Percentiles rank a stretch among this genome's conserved stretches.
These are phyloP conservation scores for Erythrophleum ivorense DNA, from an alignment of 331 rosid species.

Conservation along the genomic window DNA sequence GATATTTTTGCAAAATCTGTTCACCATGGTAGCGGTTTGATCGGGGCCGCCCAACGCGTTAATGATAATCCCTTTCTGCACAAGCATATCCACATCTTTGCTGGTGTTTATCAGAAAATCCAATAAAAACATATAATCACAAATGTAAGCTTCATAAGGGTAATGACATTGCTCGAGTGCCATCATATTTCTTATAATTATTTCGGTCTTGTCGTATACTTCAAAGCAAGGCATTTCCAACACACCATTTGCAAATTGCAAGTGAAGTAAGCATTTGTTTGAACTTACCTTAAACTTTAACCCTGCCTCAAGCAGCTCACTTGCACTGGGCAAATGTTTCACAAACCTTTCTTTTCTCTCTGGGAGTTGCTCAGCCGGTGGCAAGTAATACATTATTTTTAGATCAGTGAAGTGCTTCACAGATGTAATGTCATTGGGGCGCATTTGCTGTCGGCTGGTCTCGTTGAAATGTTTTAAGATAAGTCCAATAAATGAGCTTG, in stretches of 20 bases:
- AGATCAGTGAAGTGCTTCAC: too few species aligned
- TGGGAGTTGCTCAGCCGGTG: neutral
- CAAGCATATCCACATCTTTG: constrained; percentile 30
- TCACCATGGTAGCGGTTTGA: constrained; percentile 35
- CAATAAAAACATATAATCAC: neutral
- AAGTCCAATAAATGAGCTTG: too few species aligned
- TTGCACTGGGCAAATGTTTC: constrained; percentile 35
- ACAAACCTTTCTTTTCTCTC: constrained; percentile 4
- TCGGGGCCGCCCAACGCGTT: constrained; percentile 31
- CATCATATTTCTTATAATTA: constrained; percentile 26
- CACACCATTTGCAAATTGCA: constrained; percentile 19
- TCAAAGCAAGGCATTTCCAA: constrained; percentile 34
- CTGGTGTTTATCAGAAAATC: neutral
- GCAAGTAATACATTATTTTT: too few species aligned
- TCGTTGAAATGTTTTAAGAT: too few species aligned
- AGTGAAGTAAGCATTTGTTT: constrained; percentile 13
- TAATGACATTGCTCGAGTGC: constrained; percentile 48
- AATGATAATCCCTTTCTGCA: neutral
- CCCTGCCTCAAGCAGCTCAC: constrained; percentile 31
- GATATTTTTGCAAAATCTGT: constrained; percentile 35
- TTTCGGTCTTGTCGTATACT: constrained; percentile 32
- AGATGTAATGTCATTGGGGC: too few species aligned
- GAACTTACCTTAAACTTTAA: constrained; percentile 21
- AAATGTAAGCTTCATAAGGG: constrained; percentile 32
- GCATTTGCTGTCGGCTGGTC: too few species aligned